These are phyloP conservation scores for Antitrichia curtipendula DNA, from an alignment of 225 moss, liverwort and hornwort species.

Conservation along the genomic window DNA sequence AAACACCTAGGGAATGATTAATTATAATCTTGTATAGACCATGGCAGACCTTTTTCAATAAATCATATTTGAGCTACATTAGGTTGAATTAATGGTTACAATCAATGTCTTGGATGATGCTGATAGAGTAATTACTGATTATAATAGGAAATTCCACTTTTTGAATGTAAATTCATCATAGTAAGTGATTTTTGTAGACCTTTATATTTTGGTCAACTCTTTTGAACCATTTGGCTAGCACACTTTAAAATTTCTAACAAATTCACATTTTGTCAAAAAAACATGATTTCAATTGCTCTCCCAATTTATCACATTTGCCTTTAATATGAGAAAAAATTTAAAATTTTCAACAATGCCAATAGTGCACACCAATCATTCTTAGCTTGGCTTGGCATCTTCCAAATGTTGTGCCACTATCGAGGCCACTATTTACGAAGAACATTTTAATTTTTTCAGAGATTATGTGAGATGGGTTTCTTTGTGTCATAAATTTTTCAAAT, in stretches of 20 bases:
- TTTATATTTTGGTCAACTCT: background rate
- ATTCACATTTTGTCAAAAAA: background rate
- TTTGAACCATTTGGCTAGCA: rapidly evolving
- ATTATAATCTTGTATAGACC: no score
- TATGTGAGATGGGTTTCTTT: no score
- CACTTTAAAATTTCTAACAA: background rate
- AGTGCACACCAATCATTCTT: background rate
- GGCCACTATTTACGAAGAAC: no score
- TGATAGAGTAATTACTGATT: background rate
- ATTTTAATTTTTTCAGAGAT: no score
- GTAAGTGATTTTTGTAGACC: background rate
- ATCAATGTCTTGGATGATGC: background rate
- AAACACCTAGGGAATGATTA: no score
- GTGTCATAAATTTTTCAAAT: no score
- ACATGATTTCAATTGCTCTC: no score
- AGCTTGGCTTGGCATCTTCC: no score
- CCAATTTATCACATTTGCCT: background rate
- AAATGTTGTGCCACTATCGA: no score
- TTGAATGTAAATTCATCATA: background rate
- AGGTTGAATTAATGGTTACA: background rate
- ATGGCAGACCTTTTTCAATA: no score
- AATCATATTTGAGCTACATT: no score
- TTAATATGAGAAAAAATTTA: no score
- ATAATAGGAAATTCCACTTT: background rate
- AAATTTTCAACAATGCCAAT: background rate